Evolutionary conservation across 2,329 filamentous ascomycete genomes (phyloP), one percentile per base, ranked within the genome.

Genomic region (Juglanconis oblonga): DNA sequence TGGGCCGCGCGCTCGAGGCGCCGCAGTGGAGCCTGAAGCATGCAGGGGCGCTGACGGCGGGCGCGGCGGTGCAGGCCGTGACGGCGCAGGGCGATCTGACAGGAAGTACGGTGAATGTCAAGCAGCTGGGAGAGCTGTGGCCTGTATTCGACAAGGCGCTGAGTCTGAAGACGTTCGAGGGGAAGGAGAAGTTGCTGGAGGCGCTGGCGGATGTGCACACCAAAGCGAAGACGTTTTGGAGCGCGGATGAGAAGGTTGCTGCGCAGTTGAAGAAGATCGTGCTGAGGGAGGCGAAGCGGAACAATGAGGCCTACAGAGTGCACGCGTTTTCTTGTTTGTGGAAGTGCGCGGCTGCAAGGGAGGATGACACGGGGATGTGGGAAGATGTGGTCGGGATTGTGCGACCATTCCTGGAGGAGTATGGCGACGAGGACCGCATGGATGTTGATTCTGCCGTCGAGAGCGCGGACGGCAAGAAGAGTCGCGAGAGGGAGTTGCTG

Each of bases 21-120:
- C 84, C 90, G 1, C 90, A 91, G 68, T 99, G 95, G 95, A 87
- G 87, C 2, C 84, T 98, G 59, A 95, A 96, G 73, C 94, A 98
- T 68, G 91, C 91, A 0, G 90, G 90, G 8, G 92, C 93, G 7
- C 85, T 95, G 61, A 86, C 92, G 0, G 84, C 94, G 9, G 91
- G 91, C 1, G 89, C 90, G 50, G 85, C 89, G 58, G 82, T 92
- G 11, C 80, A 80, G 24, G 86, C 89, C 1, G 82, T 93, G 3
- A 83, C 83, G 35, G 78, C 79, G 11, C 85, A 84, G 24, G 81
- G 83, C 54, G 81, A 83, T 10, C 74, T 78, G 54, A 78, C 81
- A 5, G 84, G 83, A 0, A 17, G 48, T 7, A 81, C 85, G 48
- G 85, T 91, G 56, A 85, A 83, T 62, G 79, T 82, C 17, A 69